phyloP scores from a whole-genome alignment of 345 rosid genomes.

The Dimocarpus longan region DNA sequence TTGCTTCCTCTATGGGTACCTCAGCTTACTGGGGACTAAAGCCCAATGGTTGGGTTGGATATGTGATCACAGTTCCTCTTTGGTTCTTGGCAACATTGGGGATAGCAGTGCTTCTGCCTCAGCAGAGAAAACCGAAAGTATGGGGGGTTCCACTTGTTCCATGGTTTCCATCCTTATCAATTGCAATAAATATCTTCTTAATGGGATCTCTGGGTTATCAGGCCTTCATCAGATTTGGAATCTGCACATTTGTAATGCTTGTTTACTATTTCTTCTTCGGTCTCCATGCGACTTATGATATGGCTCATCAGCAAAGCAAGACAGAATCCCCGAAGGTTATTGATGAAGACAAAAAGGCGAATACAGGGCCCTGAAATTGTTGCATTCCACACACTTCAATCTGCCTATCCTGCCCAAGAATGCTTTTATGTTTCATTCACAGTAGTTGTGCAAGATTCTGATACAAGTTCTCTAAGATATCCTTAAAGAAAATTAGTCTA shows the following conservation, averaged over 20 bases:
- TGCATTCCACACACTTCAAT: not conserved
- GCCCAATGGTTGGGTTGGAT: constrained; percentile 55
- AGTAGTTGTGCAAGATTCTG: not conserved
- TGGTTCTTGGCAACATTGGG: constrained; percentile 60
- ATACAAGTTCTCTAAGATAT: not conserved
- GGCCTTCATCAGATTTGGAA: constrained; percentile 54
- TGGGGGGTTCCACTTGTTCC: constrained; percentile 82
- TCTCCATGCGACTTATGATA: constrained; percentile 66
- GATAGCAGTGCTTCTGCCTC: constrained; percentile 43
- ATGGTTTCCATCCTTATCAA: constrained; percentile 66
- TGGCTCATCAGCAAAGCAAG: constrained; percentile 47
- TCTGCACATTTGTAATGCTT: constrained; percentile 57
- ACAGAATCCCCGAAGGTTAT: constrained; percentile 20
- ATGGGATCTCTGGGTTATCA: constrained; percentile 51
- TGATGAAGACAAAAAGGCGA: constrained; percentile 15
- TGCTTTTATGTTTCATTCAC: not conserved
- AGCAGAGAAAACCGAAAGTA: constrained; percentile 55
- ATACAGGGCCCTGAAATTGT: constrained; percentile 18
- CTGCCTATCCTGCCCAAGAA: constrained; percentile 5
- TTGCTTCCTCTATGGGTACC: constrained; percentile 58
- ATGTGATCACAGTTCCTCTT: constrained; percentile 49
- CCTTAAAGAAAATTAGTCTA: not conserved
- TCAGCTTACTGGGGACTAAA: constrained; percentile 61
- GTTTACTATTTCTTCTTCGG: constrained; percentile 56
- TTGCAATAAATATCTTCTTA: constrained; percentile 62